These are phyloP conservation scores for Rhinocladiella mackenziei DNA, from an alignment of 2,329 filamentous ascomycete genomes.

Conservation along the genomic window DNA sequence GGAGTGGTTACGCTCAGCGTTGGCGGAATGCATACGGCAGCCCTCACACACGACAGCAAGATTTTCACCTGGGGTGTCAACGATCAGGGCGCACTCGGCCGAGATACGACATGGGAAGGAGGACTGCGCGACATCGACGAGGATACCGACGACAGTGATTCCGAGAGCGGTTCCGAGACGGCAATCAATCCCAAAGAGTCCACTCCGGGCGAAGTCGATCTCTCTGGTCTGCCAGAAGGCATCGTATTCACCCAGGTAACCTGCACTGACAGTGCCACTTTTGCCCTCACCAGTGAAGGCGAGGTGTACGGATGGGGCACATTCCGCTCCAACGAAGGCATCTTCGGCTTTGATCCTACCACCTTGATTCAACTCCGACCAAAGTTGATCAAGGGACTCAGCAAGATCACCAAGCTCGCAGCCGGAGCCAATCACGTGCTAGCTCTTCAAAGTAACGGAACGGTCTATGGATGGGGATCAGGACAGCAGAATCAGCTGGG, in stretches of 20 bases:
- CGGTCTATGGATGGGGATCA: slow-evolving; percentile 67
- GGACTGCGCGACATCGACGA: slow-evolving; percentile 33
- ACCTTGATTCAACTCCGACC: slow-evolving; percentile 42
- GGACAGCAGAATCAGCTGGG: slow-evolving; percentile 69
- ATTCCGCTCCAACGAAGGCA: slow-evolving; percentile 63
- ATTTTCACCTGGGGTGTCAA: slow-evolving; percentile 89
- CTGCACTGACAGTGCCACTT: slow-evolving; percentile 70
- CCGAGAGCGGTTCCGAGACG: slow-evolving; percentile 47
- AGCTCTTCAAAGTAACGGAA: slow-evolving; percentile 61
- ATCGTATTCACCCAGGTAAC: slow-evolving; percentile 64
- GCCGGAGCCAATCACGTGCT: slow-evolving; percentile 69
- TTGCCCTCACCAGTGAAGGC: slow-evolving; percentile 70
- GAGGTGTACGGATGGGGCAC: slow-evolving; percentile 80
- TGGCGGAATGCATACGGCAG: slow-evolving; percentile 72
- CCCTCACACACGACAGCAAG: slow-evolving; percentile 71
- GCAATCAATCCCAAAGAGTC: slow-evolving; percentile 69
- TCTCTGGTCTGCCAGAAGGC: slow-evolving; percentile 52
- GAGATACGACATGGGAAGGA: slow-evolving; percentile 59
- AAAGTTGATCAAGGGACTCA: slow-evolving; percentile 50
- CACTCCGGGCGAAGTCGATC: slow-evolving; percentile 59
- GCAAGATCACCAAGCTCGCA: slow-evolving; percentile 61
- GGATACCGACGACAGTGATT: slow-evolving; percentile 40
- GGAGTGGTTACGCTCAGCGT: slow-evolving; percentile 54
- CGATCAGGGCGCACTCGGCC: slow-evolving; percentile 71
- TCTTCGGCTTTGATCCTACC: slow-evolving; percentile 50